phyloP scores from a whole-genome alignment of 2,329 filamentous ascomycete genomes.

The Penicillium sp. region DNA sequence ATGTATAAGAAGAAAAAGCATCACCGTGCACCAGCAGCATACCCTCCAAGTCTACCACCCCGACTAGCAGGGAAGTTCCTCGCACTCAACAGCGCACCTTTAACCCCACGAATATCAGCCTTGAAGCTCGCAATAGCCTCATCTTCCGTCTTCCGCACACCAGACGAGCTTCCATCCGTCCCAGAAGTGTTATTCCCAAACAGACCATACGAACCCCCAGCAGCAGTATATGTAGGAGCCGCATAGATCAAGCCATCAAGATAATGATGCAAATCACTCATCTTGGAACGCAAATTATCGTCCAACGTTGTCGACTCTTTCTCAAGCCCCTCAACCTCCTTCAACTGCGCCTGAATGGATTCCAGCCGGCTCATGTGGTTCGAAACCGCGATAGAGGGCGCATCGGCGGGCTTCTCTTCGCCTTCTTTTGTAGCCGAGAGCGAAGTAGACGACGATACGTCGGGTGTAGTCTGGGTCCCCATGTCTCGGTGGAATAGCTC shows the following conservation, averaged over 20 bases:
- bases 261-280: constrained; percentile 53
- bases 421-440: constrained; percentile 15
- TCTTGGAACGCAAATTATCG: constrained; percentile 33
- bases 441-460: constrained; percentile 18
- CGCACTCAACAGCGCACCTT: constrained; percentile 63
- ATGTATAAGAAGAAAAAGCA: neutral
- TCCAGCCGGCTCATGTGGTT: constrained; percentile 49
- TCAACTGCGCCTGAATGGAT: constrained; percentile 53
- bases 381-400: constrained; percentile 27
- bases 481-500: constrained; percentile 65
- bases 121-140: constrained; percentile 61
- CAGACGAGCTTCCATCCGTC: constrained; percentile 14
- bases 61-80: constrained; percentile 56
- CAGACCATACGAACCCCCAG: constrained; percentile 31
- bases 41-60: constrained; percentile 25
- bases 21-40: constrained; percentile 17
- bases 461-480: constrained; percentile 61
- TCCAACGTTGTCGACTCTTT: constrained; percentile 34
- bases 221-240: constrained; percentile 28
- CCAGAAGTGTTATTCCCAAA: constrained; percentile 27
- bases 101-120: constrained; percentile 62
- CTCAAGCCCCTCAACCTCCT: constrained; percentile 45
- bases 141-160: constrained; percentile 47
- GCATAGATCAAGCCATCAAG: constrained; percentile 50
- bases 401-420: constrained; percentile 13